These are phyloP conservation scores for Cryphonectria naterciae DNA, from an alignment of 2,329 filamentous ascomycete genomes.

Conservation along the genomic window DNA sequence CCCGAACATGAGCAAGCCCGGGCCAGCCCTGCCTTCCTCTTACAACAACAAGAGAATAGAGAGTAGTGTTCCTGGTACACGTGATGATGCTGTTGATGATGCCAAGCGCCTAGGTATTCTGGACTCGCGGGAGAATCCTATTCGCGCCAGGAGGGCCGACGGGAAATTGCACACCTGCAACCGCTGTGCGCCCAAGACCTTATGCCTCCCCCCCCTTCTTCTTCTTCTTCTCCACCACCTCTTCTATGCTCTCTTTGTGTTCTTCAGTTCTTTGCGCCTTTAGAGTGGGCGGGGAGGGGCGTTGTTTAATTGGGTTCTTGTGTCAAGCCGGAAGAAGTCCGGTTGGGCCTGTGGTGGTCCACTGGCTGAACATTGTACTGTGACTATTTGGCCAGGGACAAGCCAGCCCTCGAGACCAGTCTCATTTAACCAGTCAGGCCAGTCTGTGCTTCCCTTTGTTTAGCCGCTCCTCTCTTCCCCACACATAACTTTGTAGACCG, in stretches of 20 bases:
- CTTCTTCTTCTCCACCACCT: too few species aligned
- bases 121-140: not conserved
- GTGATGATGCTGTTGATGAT: not conserved
- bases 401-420: not conserved
- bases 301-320: not conserved
- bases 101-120: conserved; percentile 15
- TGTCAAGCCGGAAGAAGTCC: not conserved
- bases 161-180: conserved; percentile 9
- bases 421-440: not conserved
- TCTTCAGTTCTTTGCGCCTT: not conserved
- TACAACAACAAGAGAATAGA: not conserved
- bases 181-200: not conserved
- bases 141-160: conserved; percentile 1
- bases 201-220: not conserved
- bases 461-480: not conserved
- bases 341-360: not conserved
- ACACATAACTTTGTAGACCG: not conserved
- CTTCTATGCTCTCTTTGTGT: not conserved
- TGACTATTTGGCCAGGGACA: not conserved
- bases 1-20: not conserved
- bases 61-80: not conserved
- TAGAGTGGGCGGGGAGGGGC: too few species aligned
- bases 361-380: not conserved
- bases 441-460: not conserved
- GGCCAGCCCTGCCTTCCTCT: conserved; percentile 14